These are phyloP conservation scores for Cytospora piceae DNA, from an alignment of 2,329 filamentous ascomycete genomes.

Conservation along the genomic window DNA sequence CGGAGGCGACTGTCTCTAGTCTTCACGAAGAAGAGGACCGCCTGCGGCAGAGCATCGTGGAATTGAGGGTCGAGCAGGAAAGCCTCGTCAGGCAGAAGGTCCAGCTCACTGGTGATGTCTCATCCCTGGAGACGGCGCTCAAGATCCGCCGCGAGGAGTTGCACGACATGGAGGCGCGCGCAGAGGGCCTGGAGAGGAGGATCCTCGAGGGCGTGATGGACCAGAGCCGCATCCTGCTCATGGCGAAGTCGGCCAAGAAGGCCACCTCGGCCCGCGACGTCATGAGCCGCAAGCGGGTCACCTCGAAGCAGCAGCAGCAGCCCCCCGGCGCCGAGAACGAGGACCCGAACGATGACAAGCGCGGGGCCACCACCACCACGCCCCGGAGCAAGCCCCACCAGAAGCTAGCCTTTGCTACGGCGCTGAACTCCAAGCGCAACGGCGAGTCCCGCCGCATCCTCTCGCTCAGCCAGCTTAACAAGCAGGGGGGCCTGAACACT, in stretches of 20 bases:
- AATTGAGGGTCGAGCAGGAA: slow-evolving; percentile 71
- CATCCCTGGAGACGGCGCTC: slow-evolving; percentile 87
- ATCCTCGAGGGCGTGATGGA: slow-evolving; percentile 96
- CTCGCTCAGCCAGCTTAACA: slow-evolving; percentile 86
- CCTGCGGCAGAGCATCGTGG: slow-evolving; percentile 58
- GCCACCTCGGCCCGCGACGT: slow-evolving; percentile 46
- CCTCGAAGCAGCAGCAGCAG: slow-evolving; percentile 47
- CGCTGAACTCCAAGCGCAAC: slow-evolving; percentile 57
- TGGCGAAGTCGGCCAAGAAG: slow-evolving; percentile 63
- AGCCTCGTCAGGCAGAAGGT: slow-evolving; percentile 77
- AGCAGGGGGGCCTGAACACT: slow-evolving; percentile 52
- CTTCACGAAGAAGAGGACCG: slow-evolving; percentile 54
- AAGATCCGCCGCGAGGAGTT: slow-evolving; percentile 89
- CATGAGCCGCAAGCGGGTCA: slow-evolving; percentile 62
- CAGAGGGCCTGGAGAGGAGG: slow-evolving; percentile 85
- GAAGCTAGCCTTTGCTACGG: slow-evolving; percentile 53
- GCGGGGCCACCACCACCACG: slow-evolving; percentile 17
- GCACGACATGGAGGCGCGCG: slow-evolving; percentile 85
- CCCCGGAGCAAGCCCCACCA: slow-evolving; percentile 18
- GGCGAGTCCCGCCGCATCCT: slow-evolving; percentile 74
- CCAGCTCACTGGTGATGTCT: slow-evolving; percentile 81
- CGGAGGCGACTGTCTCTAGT: slow-evolving; percentile 57
- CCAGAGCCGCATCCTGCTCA: slow-evolving; percentile 88
- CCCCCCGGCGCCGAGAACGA: slow-evolving; percentile 33
- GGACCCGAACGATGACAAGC: slow-evolving; percentile 36